Base-by-base conservation (phyloP, 192 early-diverging fungal species). In the Phlyctochytrium planicorne region DNA sequence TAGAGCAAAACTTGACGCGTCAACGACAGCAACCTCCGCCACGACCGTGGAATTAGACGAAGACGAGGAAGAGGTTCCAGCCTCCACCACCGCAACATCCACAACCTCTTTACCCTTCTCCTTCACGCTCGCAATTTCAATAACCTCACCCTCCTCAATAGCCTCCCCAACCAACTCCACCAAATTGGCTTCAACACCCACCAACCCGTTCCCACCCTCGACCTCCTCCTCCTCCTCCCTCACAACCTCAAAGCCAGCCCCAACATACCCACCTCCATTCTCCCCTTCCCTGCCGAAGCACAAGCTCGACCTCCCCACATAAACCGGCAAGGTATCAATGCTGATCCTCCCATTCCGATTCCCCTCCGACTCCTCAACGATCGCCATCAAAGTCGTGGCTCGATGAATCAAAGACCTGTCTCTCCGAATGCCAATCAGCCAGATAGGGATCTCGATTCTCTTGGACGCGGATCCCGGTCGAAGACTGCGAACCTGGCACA, bases 311-410 rank as follows among this genome's bases (percentile, higher is more conserved):
- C n/a, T n/a, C n/a, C n/a, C n/a, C 36, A 56, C 62, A 59, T 71
- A 71, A 20, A 71, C 23, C 0, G 69, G 69, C 33, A 71, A 29
- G 33, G 69, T 65, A 6, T 71, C 69, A 34, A 71, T 37, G 55
- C 69, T 71, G 24, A 4, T 12, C 27, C 62, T 27, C 34, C 63
- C 3, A 3, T 10, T 63, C 69, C n/a, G 63, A 61, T 30, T 71
- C 69, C 55, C 69, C 34, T 71, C 69, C 33, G 56, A 61, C 30
- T 71, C 69, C 34, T 71, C 69, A 1, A 71, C 63, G 30, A 71
- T 25, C 1, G 69, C 62, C 27, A 36, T 29, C 20, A 71, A 34
- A n/a, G 14, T 24, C 30, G 63, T 62, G 2, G 17, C 29, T 29
- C 50, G 69, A 30, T 65, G 63, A 23, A 71, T 17, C 34, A 71